These are phyloP conservation scores for Arctostaphylos glauca DNA, from an alignment of 148 eudicot species.

Conservation along the genomic window DNA sequence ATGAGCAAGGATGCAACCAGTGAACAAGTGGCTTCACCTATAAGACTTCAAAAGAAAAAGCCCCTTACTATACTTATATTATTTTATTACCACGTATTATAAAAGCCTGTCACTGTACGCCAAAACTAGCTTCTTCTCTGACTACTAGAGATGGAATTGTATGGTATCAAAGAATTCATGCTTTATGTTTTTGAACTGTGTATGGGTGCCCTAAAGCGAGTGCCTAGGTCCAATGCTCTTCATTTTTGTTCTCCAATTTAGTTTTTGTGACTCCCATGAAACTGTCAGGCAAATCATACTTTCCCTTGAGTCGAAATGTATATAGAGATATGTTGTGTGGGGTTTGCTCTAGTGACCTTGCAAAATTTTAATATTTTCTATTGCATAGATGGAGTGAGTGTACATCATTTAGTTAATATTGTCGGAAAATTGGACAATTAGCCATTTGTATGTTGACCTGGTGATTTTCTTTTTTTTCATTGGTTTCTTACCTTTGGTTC, in stretches of 20 bases:
- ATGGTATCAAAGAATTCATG: background rate
- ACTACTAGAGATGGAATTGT: background rate
- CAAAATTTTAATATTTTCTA: background rate
- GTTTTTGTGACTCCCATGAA: background rate
- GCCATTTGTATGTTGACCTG: background rate
- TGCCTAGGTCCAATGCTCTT: background rate
- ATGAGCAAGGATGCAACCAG: background rate
- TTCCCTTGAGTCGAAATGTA: background rate
- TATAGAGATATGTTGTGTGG: background rate
- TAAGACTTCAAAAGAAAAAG: background rate
- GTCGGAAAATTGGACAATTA: background rate
- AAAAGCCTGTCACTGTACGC: background rate
- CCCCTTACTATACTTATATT: background rate
- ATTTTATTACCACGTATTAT: background rate
- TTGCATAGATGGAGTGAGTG: background rate
- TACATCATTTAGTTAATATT: background rate
- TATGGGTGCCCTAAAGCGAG: background rate
- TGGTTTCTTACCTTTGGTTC: conserved; percentile 5
- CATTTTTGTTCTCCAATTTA: background rate
- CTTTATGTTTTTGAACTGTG: background rate
- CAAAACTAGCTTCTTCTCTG: background rate
- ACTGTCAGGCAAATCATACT: background rate
- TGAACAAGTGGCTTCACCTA: background rate
- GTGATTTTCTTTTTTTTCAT: background rate
- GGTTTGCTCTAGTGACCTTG: background rate